Evolutionary conservation across 176 grass and related monocot genomes (phyloP).

Genomic region (Canna indica): DNA sequence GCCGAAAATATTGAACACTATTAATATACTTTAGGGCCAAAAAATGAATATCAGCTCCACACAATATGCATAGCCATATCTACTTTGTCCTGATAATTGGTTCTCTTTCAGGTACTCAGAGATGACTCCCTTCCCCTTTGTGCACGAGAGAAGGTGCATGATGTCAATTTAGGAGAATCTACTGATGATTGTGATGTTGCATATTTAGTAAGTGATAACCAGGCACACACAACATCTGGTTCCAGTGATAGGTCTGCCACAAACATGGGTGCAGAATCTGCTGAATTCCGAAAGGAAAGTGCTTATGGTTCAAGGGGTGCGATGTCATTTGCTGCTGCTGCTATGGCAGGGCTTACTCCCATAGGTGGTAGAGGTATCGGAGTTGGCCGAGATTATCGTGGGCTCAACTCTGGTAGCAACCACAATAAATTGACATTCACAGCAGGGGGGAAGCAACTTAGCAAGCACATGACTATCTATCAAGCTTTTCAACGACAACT

Average conservation of each 20-base stretch:
- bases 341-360: constrained; percentile 78
- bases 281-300: constrained; percentile 47
- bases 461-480: constrained; percentile 79
- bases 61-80: background rate
- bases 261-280: constrained; percentile 27
- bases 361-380: constrained; percentile 53
- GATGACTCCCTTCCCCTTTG: constrained; percentile 47
- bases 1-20: too few relatives aligned
- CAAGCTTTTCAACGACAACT: constrained; percentile 71
- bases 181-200: constrained; percentile 40
- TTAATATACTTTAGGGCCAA: too few relatives aligned
- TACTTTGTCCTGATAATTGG: constrained; percentile 1
- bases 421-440: constrained; percentile 65
- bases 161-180: constrained; percentile 50
- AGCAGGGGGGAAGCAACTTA: constrained; percentile 62
- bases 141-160: constrained; percentile 61
- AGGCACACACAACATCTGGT: constrained; percentile 37
- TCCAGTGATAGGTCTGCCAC: constrained; percentile 39
- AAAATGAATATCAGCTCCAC: background rate
- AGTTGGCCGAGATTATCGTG: constrained; percentile 50
- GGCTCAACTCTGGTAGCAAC: constrained; percentile 30
- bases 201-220: constrained; percentile 41
- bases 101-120: constrained; percentile 43
- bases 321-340: constrained; percentile 82
- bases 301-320: constrained; percentile 60